Conservation (phyloP, 257 asterid genomes). For the Solanum neorickii region DNA sequence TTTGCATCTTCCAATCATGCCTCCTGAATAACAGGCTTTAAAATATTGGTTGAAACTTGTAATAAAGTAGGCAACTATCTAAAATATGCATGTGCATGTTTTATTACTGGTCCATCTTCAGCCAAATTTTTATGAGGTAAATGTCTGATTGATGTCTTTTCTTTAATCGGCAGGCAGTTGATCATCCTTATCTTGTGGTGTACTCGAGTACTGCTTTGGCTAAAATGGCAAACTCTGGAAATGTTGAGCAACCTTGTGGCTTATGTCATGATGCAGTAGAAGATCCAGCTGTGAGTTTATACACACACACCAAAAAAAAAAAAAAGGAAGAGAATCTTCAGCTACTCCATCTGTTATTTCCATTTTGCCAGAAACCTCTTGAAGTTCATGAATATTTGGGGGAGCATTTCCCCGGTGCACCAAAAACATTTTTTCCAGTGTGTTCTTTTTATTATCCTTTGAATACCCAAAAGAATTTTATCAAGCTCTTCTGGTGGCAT, state of each 20-base stretch:
- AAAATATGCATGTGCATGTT: neutral
- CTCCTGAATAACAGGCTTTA: neutral
- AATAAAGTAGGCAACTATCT: neutral
- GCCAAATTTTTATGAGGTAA: neutral
- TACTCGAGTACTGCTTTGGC: slow-evolving; percentile 55
- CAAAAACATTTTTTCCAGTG: neutral
- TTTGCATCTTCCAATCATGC: neutral
- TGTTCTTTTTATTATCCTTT: neutral
- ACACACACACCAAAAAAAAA: too few species aligned
- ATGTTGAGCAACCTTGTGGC: slow-evolving; percentile 39
- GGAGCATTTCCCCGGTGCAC: neutral
- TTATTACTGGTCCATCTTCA: neutral
- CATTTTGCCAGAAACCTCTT: neutral
- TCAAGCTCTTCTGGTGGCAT: neutral
- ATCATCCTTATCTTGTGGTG: slow-evolving; percentile 91
- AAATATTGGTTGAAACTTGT: neutral
- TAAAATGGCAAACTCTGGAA: slow-evolving; percentile 30
- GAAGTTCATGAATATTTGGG: neutral
- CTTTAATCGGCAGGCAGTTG: slow-evolving; percentile 51
- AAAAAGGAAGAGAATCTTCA: neutral
- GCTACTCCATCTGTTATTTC: neutral
- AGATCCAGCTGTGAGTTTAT: slow-evolving; percentile 50
- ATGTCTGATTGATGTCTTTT: neutral
- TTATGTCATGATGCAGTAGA: slow-evolving; percentile 59
- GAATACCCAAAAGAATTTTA: neutral